These are phyloP conservation scores for Populus ilicifolia DNA, from an alignment of 345 rosid genomes.

Conservation along the genomic window DNA sequence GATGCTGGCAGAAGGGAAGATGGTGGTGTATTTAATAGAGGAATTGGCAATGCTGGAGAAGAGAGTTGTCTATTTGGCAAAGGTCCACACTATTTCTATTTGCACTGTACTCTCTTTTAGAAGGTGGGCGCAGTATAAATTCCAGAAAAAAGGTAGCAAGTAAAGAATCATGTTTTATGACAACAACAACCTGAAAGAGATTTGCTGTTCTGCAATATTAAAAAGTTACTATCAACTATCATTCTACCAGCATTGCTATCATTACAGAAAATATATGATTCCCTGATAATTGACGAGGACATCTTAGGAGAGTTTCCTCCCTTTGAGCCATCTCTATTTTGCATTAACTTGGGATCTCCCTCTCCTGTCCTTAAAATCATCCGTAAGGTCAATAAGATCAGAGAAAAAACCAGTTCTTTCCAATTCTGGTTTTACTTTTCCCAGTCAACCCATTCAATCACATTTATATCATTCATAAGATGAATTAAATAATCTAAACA, in stretches of 20 bases:
- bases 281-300: no score
- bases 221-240: no score
- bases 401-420: background rate
- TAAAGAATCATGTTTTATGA: constrained; percentile 5
- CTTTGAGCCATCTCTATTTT: background rate
- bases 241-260: no score
- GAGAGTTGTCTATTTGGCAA: constrained; percentile 12
- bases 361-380: background rate
- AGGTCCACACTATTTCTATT: constrained; percentile 25
- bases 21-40: constrained; percentile 28
- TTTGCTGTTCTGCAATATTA: background rate
- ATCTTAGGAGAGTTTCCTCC: no score
- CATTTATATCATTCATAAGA: background rate
- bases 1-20: constrained; percentile 7
- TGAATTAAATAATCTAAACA: background rate
- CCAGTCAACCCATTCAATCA: constrained; percentile 2
- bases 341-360: background rate
- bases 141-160: constrained; percentile 27
- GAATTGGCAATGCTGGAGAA: constrained; percentile 9
- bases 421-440: background rate
- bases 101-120: constrained; percentile 5
- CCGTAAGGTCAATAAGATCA: background rate
- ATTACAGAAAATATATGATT: no score
- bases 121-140: constrained; percentile 45
- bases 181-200: constrained; percentile 1